Conservation (phyloP, 164 flowering plant genomes). For the Berberis vulgaris region DNA sequence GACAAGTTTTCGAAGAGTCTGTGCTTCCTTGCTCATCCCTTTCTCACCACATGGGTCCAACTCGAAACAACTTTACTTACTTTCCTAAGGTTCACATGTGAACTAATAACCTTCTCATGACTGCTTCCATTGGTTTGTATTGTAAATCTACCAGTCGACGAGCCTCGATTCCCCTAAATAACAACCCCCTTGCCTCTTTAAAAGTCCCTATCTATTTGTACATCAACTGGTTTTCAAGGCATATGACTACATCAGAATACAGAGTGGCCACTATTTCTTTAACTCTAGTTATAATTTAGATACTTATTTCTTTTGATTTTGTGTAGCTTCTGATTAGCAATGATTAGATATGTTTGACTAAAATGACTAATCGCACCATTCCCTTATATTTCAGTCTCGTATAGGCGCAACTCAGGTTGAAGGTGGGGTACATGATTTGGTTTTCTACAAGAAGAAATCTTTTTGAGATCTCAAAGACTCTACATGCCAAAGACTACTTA, state of each 20-base stretch:
- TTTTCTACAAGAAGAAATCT: constrained; percentile 45
- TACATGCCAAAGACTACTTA: neutral
- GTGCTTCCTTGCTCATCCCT: too few relatives aligned
- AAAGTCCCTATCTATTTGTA: too few relatives aligned
- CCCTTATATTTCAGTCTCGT: constrained; percentile 33
- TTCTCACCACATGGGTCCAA: too few relatives aligned
- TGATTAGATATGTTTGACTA: neutral
- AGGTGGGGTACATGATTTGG: constrained; percentile 78
- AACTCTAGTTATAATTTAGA: neutral
- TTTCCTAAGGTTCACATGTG: too few relatives aligned
- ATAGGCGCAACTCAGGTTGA: constrained; percentile 83
- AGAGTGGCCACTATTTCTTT: too few relatives aligned
- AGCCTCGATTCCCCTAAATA: too few relatives aligned
- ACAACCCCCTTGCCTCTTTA: too few relatives aligned
- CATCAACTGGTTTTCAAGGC: neutral
- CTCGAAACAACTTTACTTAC: too few relatives aligned
- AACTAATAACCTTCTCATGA: too few relatives aligned
- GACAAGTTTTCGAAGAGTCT: too few relatives aligned
- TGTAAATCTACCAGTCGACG: too few relatives aligned
- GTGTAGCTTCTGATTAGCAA: neutral
- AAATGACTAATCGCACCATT: neutral
- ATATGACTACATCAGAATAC: neutral
- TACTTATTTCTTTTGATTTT: neutral
- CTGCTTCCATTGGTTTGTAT: too few relatives aligned
- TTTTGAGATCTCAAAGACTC: neutral